A percentile compares a stretch with the other conserved stretches of the same genome.
phyloP scores from a whole-genome alignment of 768 basidiomycete genomes.

The Hygrophorus russula region DNA sequence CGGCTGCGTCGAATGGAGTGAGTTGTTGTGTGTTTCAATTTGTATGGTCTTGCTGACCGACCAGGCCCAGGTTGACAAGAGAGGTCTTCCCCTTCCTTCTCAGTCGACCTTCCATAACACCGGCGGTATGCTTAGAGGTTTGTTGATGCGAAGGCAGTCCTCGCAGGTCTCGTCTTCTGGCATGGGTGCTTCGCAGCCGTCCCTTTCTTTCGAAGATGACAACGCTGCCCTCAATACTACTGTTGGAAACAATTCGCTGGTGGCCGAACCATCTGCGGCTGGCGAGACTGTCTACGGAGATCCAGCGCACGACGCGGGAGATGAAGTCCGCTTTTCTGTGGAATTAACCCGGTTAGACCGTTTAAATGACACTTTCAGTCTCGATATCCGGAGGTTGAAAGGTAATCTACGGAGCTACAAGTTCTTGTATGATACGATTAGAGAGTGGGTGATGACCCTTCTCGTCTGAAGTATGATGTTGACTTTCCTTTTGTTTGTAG shows the following conservation, averaged over 20 bases:
- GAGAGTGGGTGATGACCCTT: slow-evolving; percentile 50
- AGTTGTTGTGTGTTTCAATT: slow-evolving; percentile 21
- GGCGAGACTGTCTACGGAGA: slow-evolving; percentile 72
- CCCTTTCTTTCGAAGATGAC: slow-evolving; percentile 41
- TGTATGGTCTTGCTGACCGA: slow-evolving; percentile 4
- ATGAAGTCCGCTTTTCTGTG: slow-evolving; percentile 94
- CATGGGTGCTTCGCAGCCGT: slow-evolving; percentile 24
- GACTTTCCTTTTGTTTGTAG: slow-evolving; percentile 16
- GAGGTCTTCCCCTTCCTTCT: slow-evolving; percentile 78
- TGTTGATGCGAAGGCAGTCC: slow-evolving; percentile 84
- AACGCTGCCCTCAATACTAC: slow-evolving; percentile 24
- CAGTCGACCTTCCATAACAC: slow-evolving; percentile 56
- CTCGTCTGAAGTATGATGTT: slow-evolving; percentile 2
- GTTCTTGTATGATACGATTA: slow-evolving; percentile 78
- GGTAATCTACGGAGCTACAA: slow-evolving; percentile 91
- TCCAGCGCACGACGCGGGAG: slow-evolving; percentile 69
- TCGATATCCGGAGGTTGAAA: slow-evolving; percentile 88
- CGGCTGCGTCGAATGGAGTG: slow-evolving; percentile 81
- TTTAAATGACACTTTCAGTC: slow-evolving; percentile 80
- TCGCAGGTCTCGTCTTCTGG: slow-evolving; percentile 58
- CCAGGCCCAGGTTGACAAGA: slow-evolving; percentile 64
- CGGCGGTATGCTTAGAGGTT: slow-evolving; percentile 75
- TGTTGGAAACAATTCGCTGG: slow-evolving; percentile 16
- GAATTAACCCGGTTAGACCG: slow-evolving; percentile 88
- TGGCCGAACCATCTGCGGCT: slow-evolving; percentile 27